Evolutionary conservation across 1,139 yeast species (phyloP), one percentile per base, ranked within the genome.

Genomic region (Yamadazyma mexicana): DNA sequence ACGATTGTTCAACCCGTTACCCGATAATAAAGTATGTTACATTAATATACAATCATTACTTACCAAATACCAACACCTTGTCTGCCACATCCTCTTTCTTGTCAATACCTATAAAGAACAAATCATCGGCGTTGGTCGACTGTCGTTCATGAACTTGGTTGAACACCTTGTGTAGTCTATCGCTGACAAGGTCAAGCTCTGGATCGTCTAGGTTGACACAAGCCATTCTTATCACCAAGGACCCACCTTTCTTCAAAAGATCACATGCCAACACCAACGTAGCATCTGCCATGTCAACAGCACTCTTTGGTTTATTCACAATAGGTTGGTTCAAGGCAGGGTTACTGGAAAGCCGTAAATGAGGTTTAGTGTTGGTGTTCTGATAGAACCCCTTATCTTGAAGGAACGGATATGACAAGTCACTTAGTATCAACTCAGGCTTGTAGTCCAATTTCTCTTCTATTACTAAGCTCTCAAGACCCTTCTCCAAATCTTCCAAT

Each of bases 261-360:
- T 82, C 87, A 38, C 87, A 75, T 2, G 89, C 81, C 40, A 91
- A 74, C 11, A 87, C 69, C 43, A 92, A 64, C 0, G 96, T 91
- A 0, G 98, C 96, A 56, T 92, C 97, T 47, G 97, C 92, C 40
- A 92, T 65, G 58, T 91, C 96, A 20, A 71, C 50, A 3, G 62
- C 47, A 18, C 70, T 55, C 39, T 63, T 62, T 9, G 45, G 40
- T 2, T 64, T 61, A 16, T 64, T 55, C 3, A 49, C 44, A 10
- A 57, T 46, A 0, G 66, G 61, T 35, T 53, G 53, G 25, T 56
- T 62, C 17, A 70, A 50, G 1, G 59, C 58, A 1, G 49, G 48
- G 35, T 64, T 61, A 14, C 56, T 50, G 23, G 56, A 52, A 29
- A 56, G 49, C 18, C 76, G 46, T 14, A 64, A 49, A 44, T 77